A percentile compares a stretch with the other conserved stretches of the same genome.
Conservation (phyloP, 2,329 filamentous ascomycete species). For the Calonectria multiphialidica region DNA sequence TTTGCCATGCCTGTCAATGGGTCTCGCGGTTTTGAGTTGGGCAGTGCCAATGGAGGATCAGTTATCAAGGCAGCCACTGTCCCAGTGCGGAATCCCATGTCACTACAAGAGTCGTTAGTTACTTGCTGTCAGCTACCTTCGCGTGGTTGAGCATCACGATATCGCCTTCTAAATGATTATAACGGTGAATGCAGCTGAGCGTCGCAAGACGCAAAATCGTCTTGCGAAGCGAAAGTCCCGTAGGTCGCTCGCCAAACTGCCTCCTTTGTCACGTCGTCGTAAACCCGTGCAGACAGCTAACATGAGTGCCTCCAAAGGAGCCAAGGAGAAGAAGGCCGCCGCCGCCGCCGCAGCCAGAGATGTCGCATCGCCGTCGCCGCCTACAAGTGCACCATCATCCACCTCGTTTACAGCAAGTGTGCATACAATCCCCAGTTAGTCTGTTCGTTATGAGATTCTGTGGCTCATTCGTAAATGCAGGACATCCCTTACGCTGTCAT, state of each 20-base stretch:
- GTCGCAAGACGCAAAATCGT: conserved; percentile 14
- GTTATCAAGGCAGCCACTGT: neutral
- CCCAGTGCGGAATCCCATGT: neutral
- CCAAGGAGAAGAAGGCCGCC: conserved; percentile 1
- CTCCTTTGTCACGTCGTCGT: neutral
- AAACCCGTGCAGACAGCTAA: neutral
- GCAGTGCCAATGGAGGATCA: neutral
- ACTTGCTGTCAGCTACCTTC: neutral
- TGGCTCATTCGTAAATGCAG: neutral
- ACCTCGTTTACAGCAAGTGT: conserved; percentile 4
- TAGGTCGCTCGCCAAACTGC: neutral
- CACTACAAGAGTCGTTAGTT: neutral
- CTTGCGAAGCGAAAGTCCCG: conserved; percentile 10
- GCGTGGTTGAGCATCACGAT: neutral
- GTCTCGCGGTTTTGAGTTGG: conserved; percentile 2
- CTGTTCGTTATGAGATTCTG: neutral
- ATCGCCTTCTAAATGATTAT: conserved; percentile 1
- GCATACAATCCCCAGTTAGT: neutral
- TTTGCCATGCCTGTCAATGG: neutral
- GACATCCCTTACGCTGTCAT: neutral
- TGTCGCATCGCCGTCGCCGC: neutral
- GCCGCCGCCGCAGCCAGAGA: neutral
- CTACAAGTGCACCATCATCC: neutral
- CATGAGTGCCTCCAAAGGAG: neutral
- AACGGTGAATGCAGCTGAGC: conserved; percentile 8